A percentile compares a stretch with the other conserved stretches of the same genome.
These are phyloP conservation scores for Emergomyces orientalis DNA, from an alignment of 2,329 filamentous ascomycete genomes.

Conservation along the genomic window DNA sequence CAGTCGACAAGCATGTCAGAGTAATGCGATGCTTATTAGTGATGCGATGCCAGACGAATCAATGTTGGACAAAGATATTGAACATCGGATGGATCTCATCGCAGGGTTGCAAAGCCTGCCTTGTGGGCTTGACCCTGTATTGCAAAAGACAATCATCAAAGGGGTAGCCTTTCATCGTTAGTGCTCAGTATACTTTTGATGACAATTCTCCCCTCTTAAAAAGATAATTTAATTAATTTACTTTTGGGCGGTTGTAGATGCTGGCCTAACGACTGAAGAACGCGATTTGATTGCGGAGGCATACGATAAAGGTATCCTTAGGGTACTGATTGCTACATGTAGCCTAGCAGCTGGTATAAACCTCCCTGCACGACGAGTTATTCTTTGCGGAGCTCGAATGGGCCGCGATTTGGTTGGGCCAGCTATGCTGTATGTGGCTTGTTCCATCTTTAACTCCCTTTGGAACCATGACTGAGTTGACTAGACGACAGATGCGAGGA, in stretches of 20 bases:
- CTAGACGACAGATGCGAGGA: slow-evolving; percentile 64
- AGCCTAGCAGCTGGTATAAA: slow-evolving; percentile 79
- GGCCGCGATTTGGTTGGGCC: slow-evolving; percentile 67
- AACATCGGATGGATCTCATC: slow-evolving; percentile 54
- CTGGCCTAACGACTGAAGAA: slow-evolving; percentile 60
- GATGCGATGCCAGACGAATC: slow-evolving; percentile 50
- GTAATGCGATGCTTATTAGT: slow-evolving; percentile 58
- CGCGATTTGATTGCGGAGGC: slow-evolving; percentile 61
- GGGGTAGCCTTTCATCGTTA: slow-evolving; percentile 68
- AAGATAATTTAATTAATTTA: slow-evolving; percentile 10
- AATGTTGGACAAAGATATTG: slow-evolving; percentile 42
- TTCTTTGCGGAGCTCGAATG: slow-evolving; percentile 66
- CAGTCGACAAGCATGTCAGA: slow-evolving; percentile 58
- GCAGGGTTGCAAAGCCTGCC: slow-evolving; percentile 56
- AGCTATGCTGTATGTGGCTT: slow-evolving; percentile 53
- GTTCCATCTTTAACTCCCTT: background rate
- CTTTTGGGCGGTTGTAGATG: slow-evolving; percentile 28
- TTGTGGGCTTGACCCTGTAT: slow-evolving; percentile 55
- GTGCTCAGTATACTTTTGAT: slow-evolving; percentile 21
- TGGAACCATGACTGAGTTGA: slow-evolving; percentile 18
- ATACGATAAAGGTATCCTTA: slow-evolving; percentile 58
- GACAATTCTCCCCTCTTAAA: background rate
- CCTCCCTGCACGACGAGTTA: slow-evolving; percentile 60
- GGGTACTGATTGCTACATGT: slow-evolving; percentile 66
- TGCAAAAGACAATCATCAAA: slow-evolving; percentile 54